Evolutionary conservation across 2,329 filamentous ascomycete species (phyloP).

Genomic region (Akanthomyces lecanii): DNA sequence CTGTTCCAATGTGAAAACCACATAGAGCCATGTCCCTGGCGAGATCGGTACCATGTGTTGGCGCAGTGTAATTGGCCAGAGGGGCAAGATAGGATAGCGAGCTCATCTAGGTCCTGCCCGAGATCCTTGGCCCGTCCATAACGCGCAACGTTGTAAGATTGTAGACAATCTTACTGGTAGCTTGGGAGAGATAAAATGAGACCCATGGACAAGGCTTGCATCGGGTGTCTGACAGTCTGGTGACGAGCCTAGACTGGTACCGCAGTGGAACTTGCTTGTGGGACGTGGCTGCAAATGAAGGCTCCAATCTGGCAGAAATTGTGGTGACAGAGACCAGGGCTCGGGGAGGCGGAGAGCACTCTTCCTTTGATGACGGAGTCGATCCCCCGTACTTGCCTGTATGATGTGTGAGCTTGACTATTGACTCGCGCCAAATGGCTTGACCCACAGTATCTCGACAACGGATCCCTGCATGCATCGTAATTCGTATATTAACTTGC

Average conservation of each 20-base stretch:
- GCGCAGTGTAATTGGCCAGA: neutral
- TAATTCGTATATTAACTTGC: slow-evolving; percentile 3
- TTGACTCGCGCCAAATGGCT: slow-evolving; percentile 3
- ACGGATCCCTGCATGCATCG: slow-evolving; percentile 12
- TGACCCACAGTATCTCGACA: slow-evolving; percentile 12
- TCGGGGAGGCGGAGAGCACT: neutral
- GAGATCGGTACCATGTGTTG: neutral
- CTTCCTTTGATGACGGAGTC: neutral
- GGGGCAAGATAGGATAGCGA: neutral
- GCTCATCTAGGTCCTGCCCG: neutral
- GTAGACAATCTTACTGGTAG: neutral
- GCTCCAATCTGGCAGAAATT: slow-evolving; percentile 10
- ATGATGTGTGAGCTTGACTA: neutral
- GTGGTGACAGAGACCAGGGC: slow-evolving; percentile 7
- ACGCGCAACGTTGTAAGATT: neutral
- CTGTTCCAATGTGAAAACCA: neutral
- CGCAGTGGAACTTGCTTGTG: slow-evolving; percentile 3
- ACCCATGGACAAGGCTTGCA: neutral
- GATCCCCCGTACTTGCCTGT: slow-evolving; percentile 7
- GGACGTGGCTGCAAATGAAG: slow-evolving; percentile 1
- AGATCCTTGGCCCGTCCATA: neutral
- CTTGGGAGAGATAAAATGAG: neutral
- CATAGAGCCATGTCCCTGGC: neutral
- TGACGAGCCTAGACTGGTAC: neutral
- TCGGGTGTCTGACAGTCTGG: neutral